Percentiles rank a stretch among this genome's conserved stretches.
Conservation (phyloP, 2,329 filamentous ascomycete species). For the Mariannaea elegans region DNA sequence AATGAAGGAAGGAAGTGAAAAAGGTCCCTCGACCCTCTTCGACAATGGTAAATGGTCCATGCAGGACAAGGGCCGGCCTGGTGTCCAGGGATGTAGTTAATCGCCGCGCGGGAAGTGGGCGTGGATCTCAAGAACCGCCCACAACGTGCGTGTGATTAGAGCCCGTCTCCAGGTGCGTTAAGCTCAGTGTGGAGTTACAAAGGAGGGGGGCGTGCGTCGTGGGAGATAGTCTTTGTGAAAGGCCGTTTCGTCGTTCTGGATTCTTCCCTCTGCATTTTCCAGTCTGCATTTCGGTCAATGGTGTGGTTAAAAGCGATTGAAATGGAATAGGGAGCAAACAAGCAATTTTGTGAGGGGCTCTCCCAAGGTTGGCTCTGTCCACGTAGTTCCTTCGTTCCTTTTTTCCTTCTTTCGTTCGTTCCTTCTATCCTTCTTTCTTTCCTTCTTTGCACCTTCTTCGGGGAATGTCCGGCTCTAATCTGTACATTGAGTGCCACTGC, state of each 20-base stretch:
- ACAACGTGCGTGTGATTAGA: conserved; percentile 20
- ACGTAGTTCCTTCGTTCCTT: no score
- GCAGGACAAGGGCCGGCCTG: conserved; percentile 11
- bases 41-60: conserved; percentile 8
- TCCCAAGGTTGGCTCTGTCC: no score
- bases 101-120: conserved; percentile 39
- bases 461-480: no score
- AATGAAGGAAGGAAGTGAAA: background rate
- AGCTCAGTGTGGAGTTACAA: conserved; percentile 10
- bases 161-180: conserved; percentile 22
- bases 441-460: conserved; percentile 4
- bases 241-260: background rate
- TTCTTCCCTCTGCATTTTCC: background rate
- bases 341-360: no score
- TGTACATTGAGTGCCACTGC: background rate
- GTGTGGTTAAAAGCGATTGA: background rate
- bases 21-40: background rate
- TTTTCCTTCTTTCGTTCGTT: background rate
- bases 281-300: background rate
- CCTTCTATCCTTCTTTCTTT: no score
- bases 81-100: conserved; percentile 27
- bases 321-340: background rate
- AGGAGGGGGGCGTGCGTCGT: conserved; percentile 11
- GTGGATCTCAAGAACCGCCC: conserved; percentile 34
- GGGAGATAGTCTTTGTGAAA: background rate